These are phyloP conservation scores for Bryopsis sp. DNA, from an alignment of 139 green algal species.

Conservation along the genomic window DNA sequence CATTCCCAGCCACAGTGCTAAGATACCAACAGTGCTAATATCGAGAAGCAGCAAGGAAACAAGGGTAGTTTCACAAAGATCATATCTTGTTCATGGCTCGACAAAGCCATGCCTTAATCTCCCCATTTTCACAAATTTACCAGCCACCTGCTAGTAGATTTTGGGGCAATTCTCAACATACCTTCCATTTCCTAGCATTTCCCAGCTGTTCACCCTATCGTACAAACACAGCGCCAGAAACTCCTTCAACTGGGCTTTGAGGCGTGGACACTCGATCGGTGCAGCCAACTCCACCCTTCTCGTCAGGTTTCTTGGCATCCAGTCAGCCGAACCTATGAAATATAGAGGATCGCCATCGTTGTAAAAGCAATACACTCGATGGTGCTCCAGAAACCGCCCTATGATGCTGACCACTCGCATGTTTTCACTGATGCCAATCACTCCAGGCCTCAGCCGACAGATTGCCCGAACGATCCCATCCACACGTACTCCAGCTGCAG, in stretches of 20 bases:
- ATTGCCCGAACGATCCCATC: constrained; percentile 48
- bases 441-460: constrained; percentile 38
- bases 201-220: constrained; percentile 24
- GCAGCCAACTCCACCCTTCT: constrained; percentile 47
- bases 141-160: background rate
- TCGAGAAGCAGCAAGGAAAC: background rate
- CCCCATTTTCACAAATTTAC: background rate
- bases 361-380: constrained; percentile 40
- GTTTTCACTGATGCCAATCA: constrained; percentile 43
- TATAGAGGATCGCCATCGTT: constrained; percentile 30
- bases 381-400: constrained; percentile 49
- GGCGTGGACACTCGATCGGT: constrained; percentile 27
- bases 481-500: constrained; percentile 35
- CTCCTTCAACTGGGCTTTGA: constrained; percentile 36
- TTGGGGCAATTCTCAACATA: background rate
- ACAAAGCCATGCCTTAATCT: background rate
- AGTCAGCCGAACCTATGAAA: constrained; percentile 50
- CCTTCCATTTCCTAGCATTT: constrained; percentile 25
- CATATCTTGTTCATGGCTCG: background rate
- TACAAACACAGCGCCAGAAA: constrained; percentile 27
- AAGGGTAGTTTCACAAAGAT: background rate
- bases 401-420: constrained; percentile 47
- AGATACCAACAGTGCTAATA: background rate
- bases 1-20: background rate
- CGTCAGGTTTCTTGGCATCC: constrained; percentile 47